phyloP scores from a whole-genome alignment of 768 basidiomycete genomes.

The Pleurotus sapidus region DNA sequence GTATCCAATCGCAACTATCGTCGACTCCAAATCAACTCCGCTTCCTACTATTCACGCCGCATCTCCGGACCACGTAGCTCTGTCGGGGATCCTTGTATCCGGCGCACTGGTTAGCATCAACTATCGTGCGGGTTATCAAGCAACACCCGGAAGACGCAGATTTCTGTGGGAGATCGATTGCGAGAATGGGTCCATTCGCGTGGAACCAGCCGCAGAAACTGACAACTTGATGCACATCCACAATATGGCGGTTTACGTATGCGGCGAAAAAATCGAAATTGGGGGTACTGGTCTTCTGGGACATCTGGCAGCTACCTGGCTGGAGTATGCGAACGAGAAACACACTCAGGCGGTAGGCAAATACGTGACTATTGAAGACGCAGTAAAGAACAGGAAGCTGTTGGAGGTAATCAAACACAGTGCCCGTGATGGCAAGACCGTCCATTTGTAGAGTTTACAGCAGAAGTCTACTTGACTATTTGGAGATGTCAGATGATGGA shows the following conservation, averaged over 20 bases:
- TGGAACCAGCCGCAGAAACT: slow-evolving; percentile 10
- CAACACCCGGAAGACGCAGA: slow-evolving; percentile 9
- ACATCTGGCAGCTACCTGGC: slow-evolving; percentile 4
- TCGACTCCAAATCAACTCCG: slow-evolving; percentile 15
- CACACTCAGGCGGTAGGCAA: slow-evolving; percentile 8
- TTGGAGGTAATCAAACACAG: slow-evolving; percentile 16
- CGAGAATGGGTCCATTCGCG: slow-evolving; percentile 12
- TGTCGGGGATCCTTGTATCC: slow-evolving; percentile 24
- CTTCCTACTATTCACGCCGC: slow-evolving; percentile 20
- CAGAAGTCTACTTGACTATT: no score
- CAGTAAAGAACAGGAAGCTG: slow-evolving; percentile 13
- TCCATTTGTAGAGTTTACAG: neutral
- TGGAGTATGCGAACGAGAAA: slow-evolving; percentile 9
- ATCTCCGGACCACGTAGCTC: slow-evolving; percentile 23
- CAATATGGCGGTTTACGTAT: slow-evolving; percentile 14
- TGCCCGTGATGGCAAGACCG: neutral
- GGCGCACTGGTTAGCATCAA: slow-evolving; percentile 26
- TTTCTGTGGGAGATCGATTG: slow-evolving; percentile 15
- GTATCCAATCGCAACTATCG: slow-evolving; percentile 22
- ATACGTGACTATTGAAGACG: slow-evolving; percentile 19
- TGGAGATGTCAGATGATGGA: no score
- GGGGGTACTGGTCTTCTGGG: neutral
- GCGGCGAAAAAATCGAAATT: slow-evolving; percentile 12
- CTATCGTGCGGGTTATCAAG: slow-evolving; percentile 18
- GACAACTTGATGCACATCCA: neutral